Conservation (phyloP, 1,139 yeast species). For the Taphrina deformans region DNA sequence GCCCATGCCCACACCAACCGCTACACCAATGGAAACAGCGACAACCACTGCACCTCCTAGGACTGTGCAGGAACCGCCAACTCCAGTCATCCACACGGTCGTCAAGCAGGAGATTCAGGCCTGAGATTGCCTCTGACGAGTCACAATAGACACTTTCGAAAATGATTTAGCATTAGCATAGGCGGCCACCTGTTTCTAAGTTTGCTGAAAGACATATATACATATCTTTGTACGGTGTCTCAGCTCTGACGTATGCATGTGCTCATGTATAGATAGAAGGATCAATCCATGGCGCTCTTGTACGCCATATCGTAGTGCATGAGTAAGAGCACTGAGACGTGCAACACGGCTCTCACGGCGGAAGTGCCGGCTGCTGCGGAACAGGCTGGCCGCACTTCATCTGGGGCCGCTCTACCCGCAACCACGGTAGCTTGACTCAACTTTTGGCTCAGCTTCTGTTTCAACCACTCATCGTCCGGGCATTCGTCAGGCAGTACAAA, state of each 20-base stretch:
- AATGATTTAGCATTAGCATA: not conserved
- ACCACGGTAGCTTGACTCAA: not conserved
- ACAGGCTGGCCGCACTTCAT: not conserved
- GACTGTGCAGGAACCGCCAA: not conserved
- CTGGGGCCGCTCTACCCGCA: not conserved
- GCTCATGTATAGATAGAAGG: no score
- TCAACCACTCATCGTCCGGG: not conserved
- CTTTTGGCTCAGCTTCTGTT: not conserved
- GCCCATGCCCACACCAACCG: not conserved
- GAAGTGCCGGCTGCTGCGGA: not conserved
- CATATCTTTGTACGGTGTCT: no score
- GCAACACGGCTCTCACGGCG: not conserved
- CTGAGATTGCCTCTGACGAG: not conserved
- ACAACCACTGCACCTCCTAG: not conserved
- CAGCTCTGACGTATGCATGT: no score
- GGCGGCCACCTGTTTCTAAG: not conserved
- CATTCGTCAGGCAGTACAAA: not conserved
- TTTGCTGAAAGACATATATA: no score
- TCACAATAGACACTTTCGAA: not conserved
- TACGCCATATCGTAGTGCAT: no score
- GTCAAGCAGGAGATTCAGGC: conserved; percentile 15
- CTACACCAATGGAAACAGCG: not conserved
- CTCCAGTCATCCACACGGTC: not conserved
- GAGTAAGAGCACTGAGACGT: no score
- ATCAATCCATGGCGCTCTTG: no score